Evolutionary conservation across 2,329 filamentous ascomycete genomes (phyloP).

Genomic region (Colletotrichum camelliae): DNA sequence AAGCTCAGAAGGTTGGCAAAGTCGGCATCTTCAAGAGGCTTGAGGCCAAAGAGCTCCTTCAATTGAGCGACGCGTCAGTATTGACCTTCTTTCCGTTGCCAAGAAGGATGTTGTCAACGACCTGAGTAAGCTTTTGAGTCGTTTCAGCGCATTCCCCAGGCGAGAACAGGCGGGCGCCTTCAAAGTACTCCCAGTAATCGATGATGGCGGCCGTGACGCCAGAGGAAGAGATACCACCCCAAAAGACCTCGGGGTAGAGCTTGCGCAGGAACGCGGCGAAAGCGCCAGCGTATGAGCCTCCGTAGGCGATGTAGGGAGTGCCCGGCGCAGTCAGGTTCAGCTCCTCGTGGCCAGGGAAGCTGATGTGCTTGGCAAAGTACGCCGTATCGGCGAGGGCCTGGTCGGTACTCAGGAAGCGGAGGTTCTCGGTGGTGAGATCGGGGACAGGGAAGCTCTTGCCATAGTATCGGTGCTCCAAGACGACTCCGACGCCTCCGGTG

Average conservation of each 20-base stretch:
- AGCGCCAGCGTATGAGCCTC: conserved; percentile 83
- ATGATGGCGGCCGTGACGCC: conserved; percentile 80
- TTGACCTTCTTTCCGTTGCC: conserved; percentile 38
- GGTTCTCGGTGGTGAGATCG: conserved; percentile 69
- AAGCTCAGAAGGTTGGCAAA: conserved; percentile 49
- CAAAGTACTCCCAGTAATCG: conserved; percentile 73
- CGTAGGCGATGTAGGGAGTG: conserved; percentile 79
- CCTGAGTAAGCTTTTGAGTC: conserved; percentile 61
- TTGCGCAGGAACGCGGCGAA: conserved; percentile 80
- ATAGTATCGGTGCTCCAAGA: conserved; percentile 90
- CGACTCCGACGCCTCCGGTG: conserved; percentile 76
- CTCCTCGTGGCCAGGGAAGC: conserved; percentile 73
- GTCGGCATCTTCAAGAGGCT: conserved; percentile 49
- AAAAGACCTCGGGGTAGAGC: conserved; percentile 79
- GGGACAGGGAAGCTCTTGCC: conserved; percentile 74
- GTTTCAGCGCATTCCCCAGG: conserved; percentile 67
- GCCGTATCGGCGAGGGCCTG: conserved; percentile 82
- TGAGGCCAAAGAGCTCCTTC: conserved; percentile 49
- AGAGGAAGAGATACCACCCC: conserved; percentile 79
- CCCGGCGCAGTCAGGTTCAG: conserved; percentile 68
- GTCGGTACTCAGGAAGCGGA: conserved; percentile 84
- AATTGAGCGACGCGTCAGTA: conserved; percentile 31
- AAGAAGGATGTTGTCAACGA: conserved; percentile 58
- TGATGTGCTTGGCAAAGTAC: conserved; percentile 78
- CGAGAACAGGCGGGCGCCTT: conserved; percentile 53